Base-by-base conservation (phyloP, 257 asterid genomes). In the Ligustrum vulgare region DNA sequence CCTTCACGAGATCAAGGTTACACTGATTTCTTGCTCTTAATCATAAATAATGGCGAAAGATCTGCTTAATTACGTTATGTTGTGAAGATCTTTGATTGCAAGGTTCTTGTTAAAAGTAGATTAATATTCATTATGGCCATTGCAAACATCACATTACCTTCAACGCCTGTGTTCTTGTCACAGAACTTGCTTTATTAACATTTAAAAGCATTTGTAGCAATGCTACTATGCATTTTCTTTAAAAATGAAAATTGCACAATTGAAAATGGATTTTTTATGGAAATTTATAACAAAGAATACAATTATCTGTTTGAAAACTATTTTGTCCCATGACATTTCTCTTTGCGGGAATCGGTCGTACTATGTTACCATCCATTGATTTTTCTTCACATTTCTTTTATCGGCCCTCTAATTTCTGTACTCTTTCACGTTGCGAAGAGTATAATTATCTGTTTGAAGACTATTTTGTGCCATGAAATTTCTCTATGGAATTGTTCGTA, bases 1-100 rank as follows among this genome's bases (percentile, higher is more conserved):
- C 67, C 84, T 33, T 78, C 91, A 18, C 97, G 87, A 79, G 82
- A 79, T 80, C 90, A 85, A 85, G 98, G 98, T 95, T 83, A 78
- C 70, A 18, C 49, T 13, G 39, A 13, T 51, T 25, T 73, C 43
- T 76, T 65, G 34, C 67, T 22, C 72, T 77, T 79, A 32, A 41
- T 45, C 41, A 20, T 45, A 15, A 51, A 16, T 39, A n/a, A 31
- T 60, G 32, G 51, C 8, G 11, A 25, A 18, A 16, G 4, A 75
- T 72, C 58, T 22, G 33, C 71, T 60, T 72, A 75, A 56, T 62
- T 63, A 25, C 25, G 13, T 37, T 71, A 36, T 80, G 49, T 25
- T 43, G 28, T 71, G 71, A 13, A 16, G 28, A 31, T 37, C 15
- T 65, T 75, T 58, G 62, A n/a, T 18, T 8, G 34, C 58, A 35